A percentile compares a stretch with the other conserved stretches of the same genome.
phyloP scores from a whole-genome alignment of 192 early-diverging fungal species.

The Coemansia sp. region DNA sequence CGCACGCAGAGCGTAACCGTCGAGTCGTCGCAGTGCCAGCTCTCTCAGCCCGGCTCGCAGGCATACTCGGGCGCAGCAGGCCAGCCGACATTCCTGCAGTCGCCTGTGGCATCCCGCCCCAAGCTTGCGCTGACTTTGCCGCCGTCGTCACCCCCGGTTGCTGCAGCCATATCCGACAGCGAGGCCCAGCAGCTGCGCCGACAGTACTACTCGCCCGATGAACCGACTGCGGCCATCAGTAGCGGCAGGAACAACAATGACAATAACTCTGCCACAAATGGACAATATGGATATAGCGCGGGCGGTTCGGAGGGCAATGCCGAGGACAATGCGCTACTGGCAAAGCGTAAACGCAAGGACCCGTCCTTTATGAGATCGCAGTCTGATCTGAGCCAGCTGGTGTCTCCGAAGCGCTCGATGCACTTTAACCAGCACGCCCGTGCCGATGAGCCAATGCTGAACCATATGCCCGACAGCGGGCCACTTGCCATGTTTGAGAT shows the following conservation, averaged over 20 bases:
- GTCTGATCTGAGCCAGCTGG: constrained; percentile 40
- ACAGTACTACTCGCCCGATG: background rate
- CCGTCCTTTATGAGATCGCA: constrained; percentile 51
- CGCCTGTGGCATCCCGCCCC: constrained; percentile 1
- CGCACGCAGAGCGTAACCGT: constrained; percentile 41
- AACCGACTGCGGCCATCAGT: background rate
- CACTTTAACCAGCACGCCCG: constrained; percentile 8
- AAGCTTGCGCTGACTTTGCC: background rate
- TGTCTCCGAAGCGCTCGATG: constrained; percentile 30
- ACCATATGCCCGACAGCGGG: constrained; percentile 3
- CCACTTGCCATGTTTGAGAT: constrained; percentile 5
- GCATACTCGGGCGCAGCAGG: background rate
- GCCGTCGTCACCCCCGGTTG: constrained; percentile 2
- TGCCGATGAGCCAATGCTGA: too few species aligned
- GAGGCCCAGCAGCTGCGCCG: background rate
- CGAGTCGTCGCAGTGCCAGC: constrained; percentile 28
- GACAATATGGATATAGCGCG: too few species aligned
- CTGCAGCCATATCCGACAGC: background rate
- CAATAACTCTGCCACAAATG: too few species aligned
- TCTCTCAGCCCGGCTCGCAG: constrained; percentile 18
- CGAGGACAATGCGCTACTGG: background rate
- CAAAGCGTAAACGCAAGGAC: constrained; percentile 35
- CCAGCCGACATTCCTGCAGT: constrained; percentile 1
- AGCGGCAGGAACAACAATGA: too few species aligned
- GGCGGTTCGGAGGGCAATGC: background rate